Evolutionary conservation across 2,329 filamentous ascomycete species (phyloP), one percentile per base, ranked within the genome.

Genomic region (Penicillium sp.): DNA sequence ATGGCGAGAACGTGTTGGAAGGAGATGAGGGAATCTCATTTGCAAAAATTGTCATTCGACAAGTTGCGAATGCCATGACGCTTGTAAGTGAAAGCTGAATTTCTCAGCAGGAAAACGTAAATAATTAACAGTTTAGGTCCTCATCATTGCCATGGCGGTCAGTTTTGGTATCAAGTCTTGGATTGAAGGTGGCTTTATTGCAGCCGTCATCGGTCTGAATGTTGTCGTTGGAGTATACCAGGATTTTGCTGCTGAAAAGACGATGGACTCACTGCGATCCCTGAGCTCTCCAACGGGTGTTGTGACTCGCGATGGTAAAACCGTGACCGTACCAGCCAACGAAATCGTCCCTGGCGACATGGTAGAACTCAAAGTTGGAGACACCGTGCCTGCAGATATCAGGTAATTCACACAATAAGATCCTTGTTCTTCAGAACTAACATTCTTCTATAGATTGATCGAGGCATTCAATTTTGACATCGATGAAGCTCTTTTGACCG

Each of bases 61-160:
- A 88, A 62, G 73, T 87, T 46, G 82, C 82, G 51, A 87, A 87
- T 66, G 83, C 83, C 12, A 81, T 87, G 80, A 86, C 81, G 56
- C 66, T 87, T 67, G 84, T 84, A 66, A 62, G 66, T 66, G 1
- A 20, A 6, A 20, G 38, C 15, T 10, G 1, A 3, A 6, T 4
- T 20, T 12, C 10, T 8, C 2, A 32, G 1, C 20, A 25, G 28
- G 25, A 15, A 5, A 27, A 8, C 1, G 20, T 13, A 33, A 1
- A n/a, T 33, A 3, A 15, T 20, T 31, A 12, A 46, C 50, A 38
- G 43, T 18, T 20, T 58, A 88, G 85, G 85, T 88, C 50, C 83
- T 91, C 57, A 79, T 89, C 61, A 83, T 88, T 63, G 87, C 87
- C 59, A 88, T 88, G 82, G 83, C 82, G 49, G 75, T 80, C 44